Percentiles rank a stretch among this genome's conserved stretches.
phyloP scores from a whole-genome alignment of 306 rosid genomes.

The Medicago truncatula region MtrunA17r5.0-ANR NC_053048.1:39139501-39140000 shows the following conservation, averaged over 20 bases:
- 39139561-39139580: conserved; percentile 41
- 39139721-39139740: conserved; percentile 5
- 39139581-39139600: conserved; percentile 84
- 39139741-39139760: conserved; percentile 10
- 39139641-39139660: conserved; percentile 91
- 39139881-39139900: background rate
- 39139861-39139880: background rate
- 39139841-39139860: background rate
- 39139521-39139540: conserved; percentile 71
- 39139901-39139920: too few relatives aligned
- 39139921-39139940: too few relatives aligned
- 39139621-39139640: conserved; percentile 69
- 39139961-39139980: too few relatives aligned
- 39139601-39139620: conserved; percentile 51
- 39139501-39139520: conserved; percentile 46
- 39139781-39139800: conserved; percentile 24
- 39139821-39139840: conserved; percentile 4
- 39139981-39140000: too few relatives aligned
- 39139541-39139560: conserved; percentile 42
- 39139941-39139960: too few relatives aligned
- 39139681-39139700: conserved; percentile 33
- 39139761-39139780: background rate
- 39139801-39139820: conserved; percentile 17
- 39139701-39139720: conserved; percentile 16
- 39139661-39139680: conserved; percentile 75